phyloP scores from a whole-genome alignment of 2,329 filamentous ascomycete genomes.

The Calonectria ilicicola region DNA sequence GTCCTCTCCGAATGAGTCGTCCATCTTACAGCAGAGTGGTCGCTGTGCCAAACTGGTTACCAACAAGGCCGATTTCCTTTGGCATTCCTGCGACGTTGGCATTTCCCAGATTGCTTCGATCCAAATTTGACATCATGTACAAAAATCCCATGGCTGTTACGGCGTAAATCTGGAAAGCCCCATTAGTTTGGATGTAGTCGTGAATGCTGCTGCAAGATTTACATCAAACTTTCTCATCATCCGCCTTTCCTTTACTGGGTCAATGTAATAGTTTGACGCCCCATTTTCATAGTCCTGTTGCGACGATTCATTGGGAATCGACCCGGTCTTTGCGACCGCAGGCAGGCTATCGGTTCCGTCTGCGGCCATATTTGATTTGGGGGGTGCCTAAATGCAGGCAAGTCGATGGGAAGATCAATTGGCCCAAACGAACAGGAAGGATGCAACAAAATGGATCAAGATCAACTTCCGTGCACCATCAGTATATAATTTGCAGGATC shows the following conservation, averaged over 20 bases:
- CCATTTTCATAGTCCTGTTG: conserved; percentile 25
- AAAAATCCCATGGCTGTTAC: conserved; percentile 38
- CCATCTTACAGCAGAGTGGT: conserved; percentile 36
- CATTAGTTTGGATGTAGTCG: background rate
- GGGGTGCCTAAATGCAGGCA: background rate
- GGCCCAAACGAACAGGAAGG: no score
- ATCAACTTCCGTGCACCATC: background rate
- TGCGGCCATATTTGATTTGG: background rate
- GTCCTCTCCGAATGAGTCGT: background rate
- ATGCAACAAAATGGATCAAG: background rate
- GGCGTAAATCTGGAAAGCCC: conserved; percentile 19
- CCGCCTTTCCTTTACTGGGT: conserved; percentile 27
- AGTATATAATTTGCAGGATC: background rate
- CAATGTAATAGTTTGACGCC: conserved; percentile 18
- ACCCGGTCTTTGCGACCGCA: background rate
- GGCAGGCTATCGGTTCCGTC: background rate
- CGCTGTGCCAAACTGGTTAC: conserved; percentile 46
- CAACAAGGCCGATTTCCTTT: conserved; percentile 44
- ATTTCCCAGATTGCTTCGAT: conserved; percentile 45
- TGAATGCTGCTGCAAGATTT: background rate
- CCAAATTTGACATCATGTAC: conserved; percentile 48
- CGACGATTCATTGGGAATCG: background rate
- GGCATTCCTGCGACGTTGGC: conserved; percentile 46
- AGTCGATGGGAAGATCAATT: background rate
- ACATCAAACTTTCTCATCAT: conserved; percentile 44